These are phyloP conservation scores for Leccinum discolor DNA, from an alignment of 1,284 basidiomycete genomes.

Conservation along the genomic window DNA sequence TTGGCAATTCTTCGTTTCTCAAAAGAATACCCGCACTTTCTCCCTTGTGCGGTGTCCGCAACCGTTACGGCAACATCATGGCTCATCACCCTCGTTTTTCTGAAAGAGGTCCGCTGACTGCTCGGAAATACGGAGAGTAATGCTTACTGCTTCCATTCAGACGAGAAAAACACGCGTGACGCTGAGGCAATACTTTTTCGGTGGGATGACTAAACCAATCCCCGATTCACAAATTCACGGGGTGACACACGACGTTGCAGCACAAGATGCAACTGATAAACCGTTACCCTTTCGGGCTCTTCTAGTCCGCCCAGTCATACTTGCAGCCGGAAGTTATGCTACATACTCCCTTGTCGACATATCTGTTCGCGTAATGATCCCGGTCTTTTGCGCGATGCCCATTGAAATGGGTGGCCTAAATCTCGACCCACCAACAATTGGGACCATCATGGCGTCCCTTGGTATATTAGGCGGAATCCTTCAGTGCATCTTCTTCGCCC, in stretches of 20 bases:
- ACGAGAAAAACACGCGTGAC: slow-evolving; percentile 17
- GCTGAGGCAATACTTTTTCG: slow-evolving; percentile 22
- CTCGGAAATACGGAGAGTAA: neutral
- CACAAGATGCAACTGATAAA: slow-evolving; percentile 8
- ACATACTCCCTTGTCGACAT: slow-evolving; percentile 41
- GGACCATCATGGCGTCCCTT: slow-evolving; percentile 37
- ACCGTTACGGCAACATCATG: slow-evolving; percentile 47
- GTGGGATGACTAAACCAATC: slow-evolving; percentile 1
- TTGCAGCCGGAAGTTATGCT: slow-evolving; percentile 46
- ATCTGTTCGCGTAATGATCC: slow-evolving; percentile 39
- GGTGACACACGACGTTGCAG: slow-evolving; percentile 2
- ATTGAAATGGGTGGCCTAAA: slow-evolving; percentile 44
- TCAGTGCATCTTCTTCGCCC: slow-evolving; percentile 42
- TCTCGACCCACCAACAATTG: slow-evolving; percentile 41
- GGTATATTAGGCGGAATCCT: slow-evolving; percentile 42
- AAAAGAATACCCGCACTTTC: slow-evolving; percentile 65
- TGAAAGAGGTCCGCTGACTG: slow-evolving; percentile 55
- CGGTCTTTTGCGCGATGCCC: slow-evolving; percentile 46
- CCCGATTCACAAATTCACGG: neutral
- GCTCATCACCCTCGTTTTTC: slow-evolving; percentile 45
- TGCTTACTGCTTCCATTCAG: slow-evolving; percentile 14
- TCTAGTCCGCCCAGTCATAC: slow-evolving; percentile 37
- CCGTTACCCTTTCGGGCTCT: slow-evolving; percentile 37
- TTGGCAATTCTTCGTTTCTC: slow-evolving; percentile 51
- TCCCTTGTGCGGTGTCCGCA: slow-evolving; percentile 59